These are phyloP conservation scores for Clarireedia paspali DNA, from an alignment of 2,329 filamentous ascomycete genomes.

Conservation along the genomic window DNA sequence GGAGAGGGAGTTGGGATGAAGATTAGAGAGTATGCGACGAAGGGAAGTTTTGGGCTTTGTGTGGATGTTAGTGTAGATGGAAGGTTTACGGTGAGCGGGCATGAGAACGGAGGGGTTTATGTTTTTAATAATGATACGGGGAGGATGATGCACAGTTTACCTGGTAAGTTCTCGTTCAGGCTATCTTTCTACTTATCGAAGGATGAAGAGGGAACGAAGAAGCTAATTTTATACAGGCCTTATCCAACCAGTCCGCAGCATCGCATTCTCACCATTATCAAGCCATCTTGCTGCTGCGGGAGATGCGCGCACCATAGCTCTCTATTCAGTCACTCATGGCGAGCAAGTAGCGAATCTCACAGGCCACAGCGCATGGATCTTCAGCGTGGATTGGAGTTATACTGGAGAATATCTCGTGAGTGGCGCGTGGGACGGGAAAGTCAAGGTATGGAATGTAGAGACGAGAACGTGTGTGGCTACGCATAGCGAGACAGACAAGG, in stretches of 20 bases:
- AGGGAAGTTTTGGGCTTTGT: constrained; percentile 84
- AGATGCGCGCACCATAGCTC: constrained; percentile 77
- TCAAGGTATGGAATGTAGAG: constrained; percentile 92
- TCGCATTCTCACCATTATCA: constrained; percentile 81
- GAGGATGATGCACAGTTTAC: constrained; percentile 75
- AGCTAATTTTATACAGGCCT: constrained; percentile 49
- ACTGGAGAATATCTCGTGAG: constrained; percentile 88
- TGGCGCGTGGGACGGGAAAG: constrained; percentile 85
- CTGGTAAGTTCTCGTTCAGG: constrained; percentile 44
- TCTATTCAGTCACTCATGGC: constrained; percentile 88
- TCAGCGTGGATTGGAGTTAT: constrained; percentile 85
- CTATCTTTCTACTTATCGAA: neutral
- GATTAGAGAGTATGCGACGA: constrained; percentile 81
- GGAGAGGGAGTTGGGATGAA: constrained; percentile 41
- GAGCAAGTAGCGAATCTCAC: constrained; percentile 83
- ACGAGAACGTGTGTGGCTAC: constrained; percentile 80
- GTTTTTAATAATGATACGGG: constrained; percentile 92
- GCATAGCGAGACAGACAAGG: constrained; percentile 81
- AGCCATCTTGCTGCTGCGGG: constrained; percentile 83
- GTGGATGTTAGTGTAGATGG: constrained; percentile 77
- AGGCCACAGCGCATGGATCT: constrained; percentile 80
- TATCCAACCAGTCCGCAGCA: constrained; percentile 74
- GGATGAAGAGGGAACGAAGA: neutral
- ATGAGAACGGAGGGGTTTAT: constrained; percentile 87
- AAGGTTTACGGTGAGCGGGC: constrained; percentile 79